A percentile compares a stretch with the other conserved stretches of the same genome.
phyloP scores from a whole-genome alignment of 345 rosid genomes.

The Gossypium turneri region DNA sequence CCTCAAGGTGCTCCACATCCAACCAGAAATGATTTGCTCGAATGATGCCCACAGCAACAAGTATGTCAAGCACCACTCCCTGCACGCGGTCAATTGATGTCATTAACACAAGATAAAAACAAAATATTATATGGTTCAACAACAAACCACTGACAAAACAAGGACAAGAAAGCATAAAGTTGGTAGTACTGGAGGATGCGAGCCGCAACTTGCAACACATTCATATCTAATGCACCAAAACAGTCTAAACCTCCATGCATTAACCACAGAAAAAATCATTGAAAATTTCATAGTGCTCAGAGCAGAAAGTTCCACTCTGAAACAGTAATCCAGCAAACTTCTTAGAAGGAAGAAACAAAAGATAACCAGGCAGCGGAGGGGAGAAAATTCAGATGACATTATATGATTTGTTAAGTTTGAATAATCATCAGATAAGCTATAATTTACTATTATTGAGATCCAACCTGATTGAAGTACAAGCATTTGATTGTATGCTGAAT shows the following conservation, averaged over 20 bases:
- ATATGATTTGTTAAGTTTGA: not conserved
- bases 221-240: not conserved
- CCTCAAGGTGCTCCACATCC: conserved; percentile 85
- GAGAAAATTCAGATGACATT: not conserved
- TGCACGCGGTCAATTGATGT: conserved; percentile 26
- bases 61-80: conserved; percentile 70
- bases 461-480: not conserved
- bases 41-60: conserved; percentile 63
- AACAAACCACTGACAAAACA: not conserved
- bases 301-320: not conserved
- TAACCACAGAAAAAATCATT: not conserved
- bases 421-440: not conserved
- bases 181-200: not conserved
- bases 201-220: not conserved
- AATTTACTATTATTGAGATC: not conserved
- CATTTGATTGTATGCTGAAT: not conserved
- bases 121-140: not conserved
- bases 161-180: not conserved
- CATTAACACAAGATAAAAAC: not conserved
- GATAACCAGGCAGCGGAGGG: not conserved
- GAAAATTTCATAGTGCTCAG: not conserved
- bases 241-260: not conserved
- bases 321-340: not conserved
- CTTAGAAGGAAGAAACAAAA: not conserved
- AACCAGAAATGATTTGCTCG: conserved; percentile 84